phyloP scores from a whole-genome alignment of 305 asterid species.

The Solanum hybrid region DNA sequence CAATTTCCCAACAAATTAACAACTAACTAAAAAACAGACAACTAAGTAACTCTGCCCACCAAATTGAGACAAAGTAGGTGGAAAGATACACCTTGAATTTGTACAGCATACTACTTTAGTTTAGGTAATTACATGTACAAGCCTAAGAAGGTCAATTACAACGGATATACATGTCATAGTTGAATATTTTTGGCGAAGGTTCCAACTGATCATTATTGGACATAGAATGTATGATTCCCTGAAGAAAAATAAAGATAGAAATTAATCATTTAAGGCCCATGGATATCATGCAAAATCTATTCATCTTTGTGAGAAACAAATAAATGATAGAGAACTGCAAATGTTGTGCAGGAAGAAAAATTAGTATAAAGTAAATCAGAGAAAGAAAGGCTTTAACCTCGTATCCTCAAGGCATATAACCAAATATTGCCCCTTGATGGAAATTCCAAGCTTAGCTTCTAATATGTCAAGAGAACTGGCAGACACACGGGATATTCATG shows the following conservation, averaged over 20 bases:
- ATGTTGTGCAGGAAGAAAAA: too few relatives aligned
- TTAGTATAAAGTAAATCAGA: too few relatives aligned
- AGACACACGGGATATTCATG: too few relatives aligned
- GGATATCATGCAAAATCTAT: not conserved
- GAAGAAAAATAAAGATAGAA: not conserved
- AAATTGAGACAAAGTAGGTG: not conserved
- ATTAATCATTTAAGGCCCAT: not conserved
- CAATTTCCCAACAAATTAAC: too few relatives aligned
- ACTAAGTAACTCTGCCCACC: not conserved
- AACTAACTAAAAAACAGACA: not conserved
- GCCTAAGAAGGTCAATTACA: not conserved
- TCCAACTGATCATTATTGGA: not conserved
- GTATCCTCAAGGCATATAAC: too few relatives aligned
- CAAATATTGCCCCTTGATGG: too few relatives aligned
- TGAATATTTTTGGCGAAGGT: not conserved
- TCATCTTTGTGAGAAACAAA: not conserved
- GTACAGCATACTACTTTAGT: not conserved
- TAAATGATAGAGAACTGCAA: not conserved
- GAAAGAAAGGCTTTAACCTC: too few relatives aligned
- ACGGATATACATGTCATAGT: not conserved
- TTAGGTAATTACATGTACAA: not conserved
- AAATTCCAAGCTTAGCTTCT: too few relatives aligned
- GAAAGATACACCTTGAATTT: not conserved
- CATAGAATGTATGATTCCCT: slow-evolving; percentile 1
- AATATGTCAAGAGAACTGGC: too few relatives aligned